Evolutionary conservation across 305 asterid species (phyloP).

Genomic region (Solanum aculeatissimum): DNA sequence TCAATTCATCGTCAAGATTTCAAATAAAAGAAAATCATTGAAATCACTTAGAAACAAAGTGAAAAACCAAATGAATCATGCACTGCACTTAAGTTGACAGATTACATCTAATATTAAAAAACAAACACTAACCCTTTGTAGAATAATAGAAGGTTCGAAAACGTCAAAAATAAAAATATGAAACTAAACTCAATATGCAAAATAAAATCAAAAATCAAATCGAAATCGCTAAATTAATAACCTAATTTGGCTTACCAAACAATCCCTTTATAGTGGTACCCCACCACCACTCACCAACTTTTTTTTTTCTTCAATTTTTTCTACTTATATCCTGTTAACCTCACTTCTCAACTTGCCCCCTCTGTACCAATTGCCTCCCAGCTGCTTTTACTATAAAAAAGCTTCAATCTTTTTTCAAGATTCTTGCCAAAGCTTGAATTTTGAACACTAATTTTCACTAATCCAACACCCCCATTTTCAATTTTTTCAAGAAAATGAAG

Average conservation of each 20-base stretch:
- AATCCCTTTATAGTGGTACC: neutral
- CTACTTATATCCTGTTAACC: neutral
- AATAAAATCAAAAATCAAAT: too few species aligned
- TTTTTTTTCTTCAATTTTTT: neutral
- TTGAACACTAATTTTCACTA: neutral
- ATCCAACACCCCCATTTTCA: neutral
- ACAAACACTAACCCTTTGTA: too few species aligned
- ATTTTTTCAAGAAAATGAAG: conserved; percentile 38
- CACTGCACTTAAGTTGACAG: too few species aligned
- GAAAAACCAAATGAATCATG: too few species aligned
- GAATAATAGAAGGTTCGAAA: too few species aligned
- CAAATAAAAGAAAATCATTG: too few species aligned
- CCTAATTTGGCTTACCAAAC: neutral
- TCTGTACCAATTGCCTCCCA: neutral
- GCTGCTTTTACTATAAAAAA: neutral
- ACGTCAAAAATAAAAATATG: too few species aligned
- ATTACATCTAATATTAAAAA: too few species aligned
- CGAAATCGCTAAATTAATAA: too few species aligned
- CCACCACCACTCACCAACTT: neutral
- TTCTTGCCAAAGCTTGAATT: neutral
- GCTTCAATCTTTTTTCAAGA: neutral
- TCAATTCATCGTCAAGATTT: too few species aligned
- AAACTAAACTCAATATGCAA: too few species aligned
- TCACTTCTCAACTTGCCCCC: neutral
- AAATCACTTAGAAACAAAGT: too few species aligned